Percentiles rank a stretch among this genome's conserved stretches.
Conservation (phyloP, 768 basidiomycete species). For the Gyrodon lividus region DNA sequence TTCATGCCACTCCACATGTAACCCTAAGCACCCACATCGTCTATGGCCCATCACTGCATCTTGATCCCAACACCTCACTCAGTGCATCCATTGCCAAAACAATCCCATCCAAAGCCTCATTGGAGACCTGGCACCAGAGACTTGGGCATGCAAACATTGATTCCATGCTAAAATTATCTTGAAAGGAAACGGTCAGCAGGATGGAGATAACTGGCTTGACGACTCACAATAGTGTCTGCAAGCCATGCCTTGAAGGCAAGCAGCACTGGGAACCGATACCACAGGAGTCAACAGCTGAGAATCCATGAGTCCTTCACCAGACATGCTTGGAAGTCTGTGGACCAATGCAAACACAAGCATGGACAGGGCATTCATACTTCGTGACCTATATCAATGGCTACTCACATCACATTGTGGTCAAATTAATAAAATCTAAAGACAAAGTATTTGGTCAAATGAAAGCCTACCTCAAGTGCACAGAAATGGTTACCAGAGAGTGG, state of each 20-base stretch:
- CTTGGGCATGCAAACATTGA: not conserved
- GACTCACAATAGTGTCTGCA: constrained; percentile 6
- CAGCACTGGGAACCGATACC: constrained; percentile 14
- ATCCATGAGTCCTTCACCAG: not conserved
- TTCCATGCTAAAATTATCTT: not conserved
- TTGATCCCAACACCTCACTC: not conserved
- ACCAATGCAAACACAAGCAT: constrained; percentile 9
- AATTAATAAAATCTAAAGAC: too few relatives aligned
- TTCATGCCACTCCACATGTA: not conserved
- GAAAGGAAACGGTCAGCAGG: constrained; percentile 6
- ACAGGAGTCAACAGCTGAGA: constrained; percentile 2
- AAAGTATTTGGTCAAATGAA: too few relatives aligned
- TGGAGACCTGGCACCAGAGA: not conserved
- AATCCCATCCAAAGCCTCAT: too few relatives aligned
- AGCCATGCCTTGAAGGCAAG: constrained; percentile 24
- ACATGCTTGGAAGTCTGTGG: constrained; percentile 24
- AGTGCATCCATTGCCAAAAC: not conserved
- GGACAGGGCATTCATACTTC: too few relatives aligned
- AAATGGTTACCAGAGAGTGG: constrained; percentile 10
- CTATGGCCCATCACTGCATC: not conserved
- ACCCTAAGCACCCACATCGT: not conserved
- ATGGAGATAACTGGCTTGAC: not conserved
- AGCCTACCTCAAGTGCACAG: constrained; percentile 7
- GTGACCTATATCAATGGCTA: too few relatives aligned
- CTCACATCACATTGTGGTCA: too few relatives aligned